Base-by-base conservation (phyloP, 2,329 filamentous ascomycete genomes). In the Penicillium nordicum region DNA sequence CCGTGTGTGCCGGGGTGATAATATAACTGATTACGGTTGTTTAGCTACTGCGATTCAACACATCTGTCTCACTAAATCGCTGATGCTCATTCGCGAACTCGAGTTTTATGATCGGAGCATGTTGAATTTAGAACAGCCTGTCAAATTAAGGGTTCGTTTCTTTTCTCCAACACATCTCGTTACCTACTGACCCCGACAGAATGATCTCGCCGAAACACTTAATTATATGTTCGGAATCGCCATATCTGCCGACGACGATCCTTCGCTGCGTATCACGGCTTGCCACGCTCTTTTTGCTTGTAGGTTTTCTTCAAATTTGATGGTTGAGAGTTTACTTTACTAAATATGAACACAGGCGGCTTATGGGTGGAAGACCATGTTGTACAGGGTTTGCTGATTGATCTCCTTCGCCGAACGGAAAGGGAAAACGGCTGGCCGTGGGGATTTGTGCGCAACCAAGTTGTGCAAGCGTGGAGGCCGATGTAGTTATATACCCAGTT, bases 211-310 rank as follows among this genome's bases (percentile, higher is more conserved):
- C 1, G 60, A 66, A 29, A 71, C 68, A n/a, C 59, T 73, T 1
- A 61, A 64, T 18, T 65, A 69, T 32, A 58, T 73, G 11, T 72
- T 72, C 30, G 70, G 70, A 32, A 72, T 73, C 32, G 69, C 68
- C 14, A 59, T 70, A 2, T 72, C 70, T 3, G 64, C 64, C 3
- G 70, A 72, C 25, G 68, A 72, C 38, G 69, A 72, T 27, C 68
- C 68, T n/a, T 65, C 69, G 1, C 53, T 70, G 23, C 68, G 69
- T 29, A 66, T 70, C 27, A 71, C 71, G 62, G 70, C 70, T 29
- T 70, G 70, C 43, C 68, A 73, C 48, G 68, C 69, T 16, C 59
- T 73, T 5, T 69, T 66, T 62, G 69, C 67, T 30, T 73, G 70
- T 71, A 60, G 47, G 68, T 57, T 18, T 23, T 21, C 2, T 37